A percentile compares a stretch with the other conserved stretches of the same genome.
phyloP scores from a whole-genome alignment of 306 rosid genomes.

The Pueraria montana region DNA sequence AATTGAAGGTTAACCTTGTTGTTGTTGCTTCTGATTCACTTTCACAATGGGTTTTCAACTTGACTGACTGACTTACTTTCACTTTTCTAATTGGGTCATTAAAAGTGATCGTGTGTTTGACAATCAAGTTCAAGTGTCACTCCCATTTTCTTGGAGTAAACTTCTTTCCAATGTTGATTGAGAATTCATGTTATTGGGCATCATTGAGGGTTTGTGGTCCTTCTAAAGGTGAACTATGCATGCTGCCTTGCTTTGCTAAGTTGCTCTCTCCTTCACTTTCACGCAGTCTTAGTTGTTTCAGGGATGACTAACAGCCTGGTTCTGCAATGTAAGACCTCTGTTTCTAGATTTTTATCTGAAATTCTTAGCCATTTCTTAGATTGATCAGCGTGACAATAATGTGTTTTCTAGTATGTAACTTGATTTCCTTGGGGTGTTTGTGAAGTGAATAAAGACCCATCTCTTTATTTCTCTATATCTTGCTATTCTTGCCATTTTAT shows the following conservation, averaged over 20 bases:
- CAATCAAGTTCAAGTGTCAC: neutral
- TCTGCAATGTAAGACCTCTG: slow-evolving; percentile 46
- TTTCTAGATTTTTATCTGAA: slow-evolving; percentile 40
- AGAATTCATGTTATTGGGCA: slow-evolving; percentile 29
- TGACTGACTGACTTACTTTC: slow-evolving; percentile 20
- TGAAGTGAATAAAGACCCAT: slow-evolving; percentile 48
- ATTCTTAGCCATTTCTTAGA: slow-evolving; percentile 51
- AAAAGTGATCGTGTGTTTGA: neutral
- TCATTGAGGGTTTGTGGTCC: neutral
- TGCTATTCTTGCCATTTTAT: neutral
- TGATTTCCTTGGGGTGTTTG: slow-evolving; percentile 49
- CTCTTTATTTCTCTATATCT: slow-evolving; percentile 7
- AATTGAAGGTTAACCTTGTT: neutral
- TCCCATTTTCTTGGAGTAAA: slow-evolving; percentile 43
- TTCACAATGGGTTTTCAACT: neutral
- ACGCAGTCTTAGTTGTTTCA: slow-evolving; percentile 23
- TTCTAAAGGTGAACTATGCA: neutral
- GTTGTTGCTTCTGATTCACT: slow-evolving; percentile 4
- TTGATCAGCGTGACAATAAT: slow-evolving; percentile 50
- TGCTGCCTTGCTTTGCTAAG: neutral
- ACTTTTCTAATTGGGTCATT: neutral
- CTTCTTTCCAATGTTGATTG: slow-evolving; percentile 14
- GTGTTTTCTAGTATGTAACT: slow-evolving; percentile 48
- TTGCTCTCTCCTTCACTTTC: slow-evolving; percentile 46
- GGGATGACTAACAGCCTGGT: slow-evolving; percentile 22